A percentile compares a stretch with the other conserved stretches of the same genome.
Conservation (phyloP, 805 yeast genomes). For the Cyberlindnera samutprakarnensis region DNA sequence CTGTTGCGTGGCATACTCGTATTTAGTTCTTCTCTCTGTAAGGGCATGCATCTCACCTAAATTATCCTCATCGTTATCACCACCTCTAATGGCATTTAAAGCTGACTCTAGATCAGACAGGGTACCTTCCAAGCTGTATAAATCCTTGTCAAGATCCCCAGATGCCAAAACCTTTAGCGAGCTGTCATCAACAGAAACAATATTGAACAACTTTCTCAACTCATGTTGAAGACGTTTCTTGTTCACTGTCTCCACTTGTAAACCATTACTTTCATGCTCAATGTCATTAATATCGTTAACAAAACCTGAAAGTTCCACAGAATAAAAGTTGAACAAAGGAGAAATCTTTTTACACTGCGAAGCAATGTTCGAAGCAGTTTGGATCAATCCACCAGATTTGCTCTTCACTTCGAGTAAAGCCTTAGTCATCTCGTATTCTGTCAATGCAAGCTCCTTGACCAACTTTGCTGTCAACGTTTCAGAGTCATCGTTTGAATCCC, state of each 20-base stretch:
- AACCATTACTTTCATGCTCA: conserved; percentile 70
- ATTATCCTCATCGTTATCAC: conserved; percentile 28
- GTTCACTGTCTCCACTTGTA: conserved; percentile 78
- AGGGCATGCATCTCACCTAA: conserved; percentile 66
- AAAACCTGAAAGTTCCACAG: conserved; percentile 56
- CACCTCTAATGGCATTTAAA: conserved; percentile 52
- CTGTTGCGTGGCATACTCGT: conserved; percentile 44
- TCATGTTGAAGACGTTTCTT: conserved; percentile 70
- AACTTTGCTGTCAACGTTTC: conserved; percentile 50
- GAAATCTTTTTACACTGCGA: conserved; percentile 49
- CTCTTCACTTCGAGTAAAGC: conserved; percentile 44
- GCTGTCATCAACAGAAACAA: conserved; percentile 57
- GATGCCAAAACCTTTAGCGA: conserved; percentile 41
- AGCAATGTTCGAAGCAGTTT: conserved; percentile 35
- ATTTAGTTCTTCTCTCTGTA: conserved; percentile 52
- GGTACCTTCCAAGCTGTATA: conserved; percentile 46
- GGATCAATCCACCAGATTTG: conserved; percentile 33
- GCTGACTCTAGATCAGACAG: conserved; percentile 56
- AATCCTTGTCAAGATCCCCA: conserved; percentile 42
- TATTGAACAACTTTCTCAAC: conserved; percentile 56
- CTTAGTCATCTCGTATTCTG: conserved; percentile 57
- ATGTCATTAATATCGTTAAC: conserved; percentile 62
- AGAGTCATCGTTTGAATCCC: conserved; percentile 66
- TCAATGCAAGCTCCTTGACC: conserved; percentile 46
- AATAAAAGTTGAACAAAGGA: conserved; percentile 45